These are phyloP conservation scores for Phanerochaete sordida DNA, from an alignment of 768 basidiomycete species.

Conservation along the genomic window DNA sequence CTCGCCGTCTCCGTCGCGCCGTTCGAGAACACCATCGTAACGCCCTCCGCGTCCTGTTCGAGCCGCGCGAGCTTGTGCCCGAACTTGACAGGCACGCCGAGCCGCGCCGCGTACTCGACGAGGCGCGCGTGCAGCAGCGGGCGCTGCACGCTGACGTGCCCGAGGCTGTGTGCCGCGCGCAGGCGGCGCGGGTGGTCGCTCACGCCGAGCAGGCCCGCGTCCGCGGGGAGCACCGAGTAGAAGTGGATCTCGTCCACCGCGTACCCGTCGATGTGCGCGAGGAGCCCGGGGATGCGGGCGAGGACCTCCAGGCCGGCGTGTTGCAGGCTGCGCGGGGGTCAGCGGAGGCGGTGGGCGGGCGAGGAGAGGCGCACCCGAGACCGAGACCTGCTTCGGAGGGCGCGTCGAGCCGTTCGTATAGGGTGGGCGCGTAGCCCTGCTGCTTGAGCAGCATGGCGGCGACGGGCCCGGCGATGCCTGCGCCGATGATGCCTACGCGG, in stretches of 20 bases:
- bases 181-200: neutral
- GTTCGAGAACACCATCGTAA: conserved; percentile 32
- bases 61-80: conserved; percentile 29
- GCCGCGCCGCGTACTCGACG: conserved; percentile 26
- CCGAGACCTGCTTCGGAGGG: conserved; percentile 26
- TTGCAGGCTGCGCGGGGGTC: neutral
- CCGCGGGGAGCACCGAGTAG: conserved; percentile 11
- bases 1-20: conserved; percentile 32
- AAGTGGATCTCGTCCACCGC: neutral
- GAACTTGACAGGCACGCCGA: conserved; percentile 32
- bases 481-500: neutral
- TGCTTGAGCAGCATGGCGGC: neutral
- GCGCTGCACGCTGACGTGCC: conserved; percentile 20
- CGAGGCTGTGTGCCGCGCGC: neutral
- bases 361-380: conserved; percentile 29
- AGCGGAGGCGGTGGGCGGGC: too few species aligned
- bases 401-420: conserved; percentile 3
- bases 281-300: conserved; percentile 9
- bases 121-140: conserved; percentile 28
- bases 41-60: conserved; percentile 28
- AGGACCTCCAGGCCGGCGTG: conserved; percentile 7
- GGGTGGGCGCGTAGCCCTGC: neutral
- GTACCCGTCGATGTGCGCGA: conserved; percentile 2
- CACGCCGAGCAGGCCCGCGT: conserved; percentile 4
- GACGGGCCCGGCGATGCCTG: neutral